phyloP scores from a whole-genome alignment of 257 asterid species.

The Primulina tabacum region DNA sequence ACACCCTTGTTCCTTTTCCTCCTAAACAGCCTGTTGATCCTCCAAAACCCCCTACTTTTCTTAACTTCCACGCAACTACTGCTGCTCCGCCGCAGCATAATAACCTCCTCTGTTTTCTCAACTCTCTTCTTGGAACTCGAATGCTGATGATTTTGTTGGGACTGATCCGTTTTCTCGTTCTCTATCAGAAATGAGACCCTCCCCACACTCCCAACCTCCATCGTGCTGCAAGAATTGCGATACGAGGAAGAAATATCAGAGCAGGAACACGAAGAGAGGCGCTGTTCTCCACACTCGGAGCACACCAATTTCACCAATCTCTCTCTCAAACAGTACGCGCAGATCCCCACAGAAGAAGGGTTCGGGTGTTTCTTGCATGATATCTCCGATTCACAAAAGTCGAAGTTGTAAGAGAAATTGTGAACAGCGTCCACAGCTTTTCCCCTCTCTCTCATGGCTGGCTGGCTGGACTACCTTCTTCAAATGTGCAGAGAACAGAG shows the following conservation, averaged over 20 bases:
- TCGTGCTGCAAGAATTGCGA: conserved; percentile 57
- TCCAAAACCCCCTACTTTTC: conserved; percentile 75
- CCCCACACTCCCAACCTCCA: conserved; percentile 77
- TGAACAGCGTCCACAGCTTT: conserved; percentile 42
- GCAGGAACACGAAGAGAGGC: conserved; percentile 82
- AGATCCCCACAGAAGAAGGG: conserved; percentile 62
- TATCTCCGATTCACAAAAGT: conserved; percentile 53
- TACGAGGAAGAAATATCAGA: conserved; percentile 69
- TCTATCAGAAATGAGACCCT: conserved; percentile 73
- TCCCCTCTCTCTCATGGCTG: conserved; percentile 65
- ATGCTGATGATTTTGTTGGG: neutral
- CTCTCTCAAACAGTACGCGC: conserved; percentile 75
- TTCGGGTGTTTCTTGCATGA: conserved; percentile 78
- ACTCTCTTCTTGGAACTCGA: conserved; percentile 27
- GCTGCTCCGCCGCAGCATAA: conserved; percentile 60
- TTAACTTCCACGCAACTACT: conserved; percentile 84
- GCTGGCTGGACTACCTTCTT: too few relatives aligned
- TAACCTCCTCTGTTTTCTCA: conserved; percentile 49
- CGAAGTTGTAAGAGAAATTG: conserved; percentile 49
- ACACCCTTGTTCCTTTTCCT: conserved; percentile 44
- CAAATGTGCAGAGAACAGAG: neutral
- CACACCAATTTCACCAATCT: conserved; percentile 67
- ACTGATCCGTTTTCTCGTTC: conserved; percentile 50
- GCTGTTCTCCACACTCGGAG: conserved; percentile 91
- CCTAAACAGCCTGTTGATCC: conserved; percentile 61